Evolutionary conservation across 495 filamentous ascomycete genomes (phyloP), one percentile per base, ranked within the genome.

Genomic region (Durotheca rogersii): DNA sequence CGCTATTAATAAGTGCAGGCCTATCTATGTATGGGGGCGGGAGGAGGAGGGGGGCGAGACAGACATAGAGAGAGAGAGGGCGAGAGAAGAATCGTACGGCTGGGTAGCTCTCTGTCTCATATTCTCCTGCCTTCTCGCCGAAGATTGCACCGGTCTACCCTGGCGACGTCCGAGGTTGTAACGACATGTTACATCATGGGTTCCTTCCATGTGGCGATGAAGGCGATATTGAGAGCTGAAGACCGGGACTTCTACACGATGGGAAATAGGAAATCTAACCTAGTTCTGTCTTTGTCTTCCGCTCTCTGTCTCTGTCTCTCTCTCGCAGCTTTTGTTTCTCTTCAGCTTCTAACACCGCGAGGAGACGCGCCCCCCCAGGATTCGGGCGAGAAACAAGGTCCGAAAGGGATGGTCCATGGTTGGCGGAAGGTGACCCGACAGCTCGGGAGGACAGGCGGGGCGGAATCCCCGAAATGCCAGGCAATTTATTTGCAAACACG

Each of bases 391-490:
- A 33, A 53, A 30, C 31, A 48, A 53, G 31, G 35, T 50, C 49
- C 55, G 55, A 46, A 58, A 58, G 55, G 49, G 55, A 53, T 58
- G 36, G 12, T 46, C 27, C n/a, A 10, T 34, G 31, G 44, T 58
- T 58, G 45, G 43, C 18, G 43, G 49, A 43, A 43, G 53, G 45
- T 45, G 56, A 58, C 56, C 56, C 56, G 49, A 50, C 35, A 45
- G 16, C 12, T 53, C 16, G 56, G 56, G 49, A 53, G 9, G 35
- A 41, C 31, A 48, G 38, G 49, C 54, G 48, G 54, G 40, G 45
- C 40, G 19, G 27, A 29, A 31, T 36, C 23, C 27, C 31, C 18
- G 4, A 9, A 27, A 9, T 27, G 20, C 37, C 9, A 50, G 40
- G 41, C 12, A 32, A 19, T 58, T 37, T 45, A n/a, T n/a, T 53